Conservation (phyloP, 164 flowering plant species). For the Litsea cubeba region DNA sequence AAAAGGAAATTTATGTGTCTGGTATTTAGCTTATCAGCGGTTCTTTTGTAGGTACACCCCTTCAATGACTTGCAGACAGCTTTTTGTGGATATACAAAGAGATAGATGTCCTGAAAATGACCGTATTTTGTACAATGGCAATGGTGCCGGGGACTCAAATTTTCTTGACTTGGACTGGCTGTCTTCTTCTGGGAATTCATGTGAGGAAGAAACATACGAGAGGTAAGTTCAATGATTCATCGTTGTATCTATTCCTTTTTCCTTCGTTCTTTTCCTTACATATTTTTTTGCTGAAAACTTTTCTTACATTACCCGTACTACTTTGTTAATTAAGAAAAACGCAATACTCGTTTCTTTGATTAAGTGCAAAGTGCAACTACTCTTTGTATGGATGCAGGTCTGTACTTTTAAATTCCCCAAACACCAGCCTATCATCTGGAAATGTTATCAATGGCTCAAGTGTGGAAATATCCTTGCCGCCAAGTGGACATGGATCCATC, state of each 20-base stretch:
- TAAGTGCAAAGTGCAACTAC: not conserved
- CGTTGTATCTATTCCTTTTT: not conserved
- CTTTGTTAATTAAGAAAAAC: not conserved
- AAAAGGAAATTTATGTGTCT: not conserved
- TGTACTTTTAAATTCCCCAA: slow-evolving; percentile 33
- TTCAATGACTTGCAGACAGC: slow-evolving; percentile 39
- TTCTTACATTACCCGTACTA: not conserved
- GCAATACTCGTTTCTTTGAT: not conserved
- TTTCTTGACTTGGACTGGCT: slow-evolving; percentile 83
- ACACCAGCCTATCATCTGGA: slow-evolving; percentile 38
- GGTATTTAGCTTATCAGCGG: not conserved
- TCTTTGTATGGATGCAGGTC: slow-evolving; percentile 45
- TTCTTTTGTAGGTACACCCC: slow-evolving; percentile 52
- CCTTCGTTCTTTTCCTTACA: not conserved
- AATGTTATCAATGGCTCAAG: slow-evolving; percentile 33
- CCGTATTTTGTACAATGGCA: slow-evolving; percentile 31
- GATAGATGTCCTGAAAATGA: slow-evolving; percentile 28
- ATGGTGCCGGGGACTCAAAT: slow-evolving; percentile 50
- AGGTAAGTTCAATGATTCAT: slow-evolving; percentile 40
- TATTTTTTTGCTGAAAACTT: not conserved
- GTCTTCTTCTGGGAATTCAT: slow-evolving; percentile 93
- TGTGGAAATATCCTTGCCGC: slow-evolving; percentile 32
- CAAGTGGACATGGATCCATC: slow-evolving; percentile 45
- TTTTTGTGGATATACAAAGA: slow-evolving; percentile 38
- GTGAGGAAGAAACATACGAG: slow-evolving; percentile 74